phyloP scores from a whole-genome alignment of 75 land plant species.

The Cryptomeria japonica region DNA sequence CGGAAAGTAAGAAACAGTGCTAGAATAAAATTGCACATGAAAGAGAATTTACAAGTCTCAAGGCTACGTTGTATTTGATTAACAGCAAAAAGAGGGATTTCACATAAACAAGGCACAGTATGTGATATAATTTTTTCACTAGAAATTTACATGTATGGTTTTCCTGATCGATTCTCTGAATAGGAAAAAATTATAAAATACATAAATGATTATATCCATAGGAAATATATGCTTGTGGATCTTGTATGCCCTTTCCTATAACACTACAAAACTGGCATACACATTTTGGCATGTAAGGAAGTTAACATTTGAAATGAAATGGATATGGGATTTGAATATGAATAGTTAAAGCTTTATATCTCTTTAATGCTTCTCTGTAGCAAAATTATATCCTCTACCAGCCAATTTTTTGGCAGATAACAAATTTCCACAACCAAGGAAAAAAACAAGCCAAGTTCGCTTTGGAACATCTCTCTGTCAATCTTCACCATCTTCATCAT shows the following conservation, averaged over 20 bases:
- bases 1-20: background rate
- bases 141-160: background rate
- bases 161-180: background rate
- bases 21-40: background rate
- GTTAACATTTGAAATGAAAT: background rate
- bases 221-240: background rate
- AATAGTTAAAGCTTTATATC: background rate
- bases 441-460: background rate
- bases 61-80: background rate
- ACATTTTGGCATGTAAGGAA: background rate
- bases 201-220: background rate
- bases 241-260: background rate
- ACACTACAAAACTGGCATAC: background rate
- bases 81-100: background rate
- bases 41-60: background rate
- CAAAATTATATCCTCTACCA: background rate
- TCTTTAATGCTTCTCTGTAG: background rate
- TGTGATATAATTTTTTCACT: background rate
- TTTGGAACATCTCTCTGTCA: background rate
- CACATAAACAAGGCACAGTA: background rate
- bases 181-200: background rate
- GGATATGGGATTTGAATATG: background rate
- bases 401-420: background rate
- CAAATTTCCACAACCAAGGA: background rate
- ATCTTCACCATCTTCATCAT: conserved; percentile 5